phyloP scores from a whole-genome alignment of 495 filamentous ascomycete genomes.

The Aspergillus heteromorphus region DNA sequence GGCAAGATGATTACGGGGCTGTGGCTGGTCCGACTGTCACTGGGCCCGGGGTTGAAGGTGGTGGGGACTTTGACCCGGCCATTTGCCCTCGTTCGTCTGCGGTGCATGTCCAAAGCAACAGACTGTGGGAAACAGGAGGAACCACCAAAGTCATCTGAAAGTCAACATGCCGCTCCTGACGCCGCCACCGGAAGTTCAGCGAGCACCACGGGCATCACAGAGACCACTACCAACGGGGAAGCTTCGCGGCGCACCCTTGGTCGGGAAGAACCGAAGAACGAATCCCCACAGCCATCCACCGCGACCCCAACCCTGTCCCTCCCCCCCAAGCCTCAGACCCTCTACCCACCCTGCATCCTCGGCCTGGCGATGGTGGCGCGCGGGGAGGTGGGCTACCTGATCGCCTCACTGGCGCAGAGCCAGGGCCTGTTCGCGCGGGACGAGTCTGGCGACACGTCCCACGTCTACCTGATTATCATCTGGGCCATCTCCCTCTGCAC shows the following conservation, averaged over 20 bases:
- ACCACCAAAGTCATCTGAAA: no score
- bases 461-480: constrained; percentile 59
- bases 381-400: constrained; percentile 75
- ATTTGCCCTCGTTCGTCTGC: constrained; percentile 4
- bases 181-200: no score
- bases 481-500: constrained; percentile 78
- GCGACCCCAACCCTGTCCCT: background rate
- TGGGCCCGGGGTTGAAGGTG: constrained; percentile 8
- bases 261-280: background rate
- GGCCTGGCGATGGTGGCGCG: constrained; percentile 65
- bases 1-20: constrained; percentile 60
- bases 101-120: background rate
- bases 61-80: constrained; percentile 3
- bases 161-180: no score
- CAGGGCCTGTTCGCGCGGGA: constrained; percentile 47
- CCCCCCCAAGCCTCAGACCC: constrained; percentile 44
- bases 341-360: constrained; percentile 57
- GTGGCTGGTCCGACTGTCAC: constrained; percentile 53
- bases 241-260: background rate
- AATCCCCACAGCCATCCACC: background rate
- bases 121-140: no score
- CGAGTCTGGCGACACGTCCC: constrained; percentile 19
- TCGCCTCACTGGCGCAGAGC: constrained; percentile 62
- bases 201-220: no score
- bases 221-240: no score